Conservation (phyloP, 768 basidiomycete genomes). For the Dioszegia crocea region DNA sequence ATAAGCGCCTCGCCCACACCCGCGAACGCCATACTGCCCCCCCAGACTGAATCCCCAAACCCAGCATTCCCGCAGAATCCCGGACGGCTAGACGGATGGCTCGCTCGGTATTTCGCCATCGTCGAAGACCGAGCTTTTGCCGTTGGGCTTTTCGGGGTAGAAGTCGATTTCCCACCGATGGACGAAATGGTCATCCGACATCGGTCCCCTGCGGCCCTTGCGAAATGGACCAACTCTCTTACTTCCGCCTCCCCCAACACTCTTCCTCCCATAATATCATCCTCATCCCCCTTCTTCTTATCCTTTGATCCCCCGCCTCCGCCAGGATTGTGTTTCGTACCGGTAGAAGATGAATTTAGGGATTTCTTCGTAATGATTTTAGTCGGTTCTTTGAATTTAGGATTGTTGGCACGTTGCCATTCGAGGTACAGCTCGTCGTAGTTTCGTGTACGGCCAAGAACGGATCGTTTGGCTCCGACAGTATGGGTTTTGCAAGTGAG, state of each 20-base stretch:
- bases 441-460: conserved; percentile 72
- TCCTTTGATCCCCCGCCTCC: neutral
- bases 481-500: conserved; percentile 97
- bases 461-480: conserved; percentile 92
- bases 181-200: neutral
- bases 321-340: neutral
- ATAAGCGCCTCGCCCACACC: conserved; percentile 27
- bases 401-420: conserved; percentile 57
- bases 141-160: neutral
- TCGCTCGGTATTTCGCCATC: neutral
- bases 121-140: no score
- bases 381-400: conserved; percentile 42
- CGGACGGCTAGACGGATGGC: no score
- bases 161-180: neutral
- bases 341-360: neutral
- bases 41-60: neutral
- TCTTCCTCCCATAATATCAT: conserved; percentile 12
- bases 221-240: conserved; percentile 29
- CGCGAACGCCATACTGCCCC: conserved; percentile 10
- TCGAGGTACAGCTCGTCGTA: conserved; percentile 87
- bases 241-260: conserved; percentile 27
- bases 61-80: neutral
- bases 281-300: conserved; percentile 12
- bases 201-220: conserved; percentile 23
- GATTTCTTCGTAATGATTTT: neutral